Conservation (phyloP, 495 filamentous ascomycete species). For the Aspergillus nidulans region DNA sequence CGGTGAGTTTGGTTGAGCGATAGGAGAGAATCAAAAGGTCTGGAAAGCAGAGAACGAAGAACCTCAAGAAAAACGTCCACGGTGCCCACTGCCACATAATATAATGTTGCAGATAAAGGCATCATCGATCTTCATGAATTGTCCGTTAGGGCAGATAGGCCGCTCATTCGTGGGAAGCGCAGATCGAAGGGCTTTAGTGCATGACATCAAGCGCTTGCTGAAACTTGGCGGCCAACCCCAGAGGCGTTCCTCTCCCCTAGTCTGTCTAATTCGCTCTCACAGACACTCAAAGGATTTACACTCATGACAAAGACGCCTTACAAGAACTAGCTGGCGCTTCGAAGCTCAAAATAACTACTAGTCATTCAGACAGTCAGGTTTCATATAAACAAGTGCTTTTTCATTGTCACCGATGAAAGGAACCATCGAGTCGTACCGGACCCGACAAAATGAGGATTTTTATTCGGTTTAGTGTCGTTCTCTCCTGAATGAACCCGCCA, state of each 20-base stretch:
- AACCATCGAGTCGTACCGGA: no score
- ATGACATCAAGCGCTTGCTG: conserved; percentile 43
- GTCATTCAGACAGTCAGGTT: not conserved
- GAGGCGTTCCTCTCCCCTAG: not conserved
- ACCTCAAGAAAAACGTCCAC: not conserved
- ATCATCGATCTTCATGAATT: conserved; percentile 14
- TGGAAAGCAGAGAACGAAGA: conserved; percentile 13
- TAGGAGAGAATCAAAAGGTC: not conserved
- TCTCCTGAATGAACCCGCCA: not conserved
- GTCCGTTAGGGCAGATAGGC: conserved; percentile 1
- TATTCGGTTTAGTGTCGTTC: not conserved
- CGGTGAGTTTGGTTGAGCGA: not conserved
- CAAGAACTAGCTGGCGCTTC: conserved; percentile 4
- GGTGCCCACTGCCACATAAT: conserved; percentile 4
- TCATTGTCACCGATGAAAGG: not conserved
- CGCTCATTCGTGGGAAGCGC: conserved; percentile 14
- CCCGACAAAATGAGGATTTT: no score
- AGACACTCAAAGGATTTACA: conserved; percentile 4
- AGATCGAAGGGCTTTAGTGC: conserved; percentile 27
- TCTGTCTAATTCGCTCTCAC: conserved; percentile 7
- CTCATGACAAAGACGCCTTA: not conserved
- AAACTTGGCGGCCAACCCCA: conserved; percentile 22
- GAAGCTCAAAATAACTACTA: conserved; percentile 4
- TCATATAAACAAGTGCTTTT: no score
- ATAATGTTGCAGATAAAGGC: conserved; percentile 17